Evolutionary conservation across 2,329 filamentous ascomycete species (phyloP).

Genomic region (Aspergillus sp.): DNA sequence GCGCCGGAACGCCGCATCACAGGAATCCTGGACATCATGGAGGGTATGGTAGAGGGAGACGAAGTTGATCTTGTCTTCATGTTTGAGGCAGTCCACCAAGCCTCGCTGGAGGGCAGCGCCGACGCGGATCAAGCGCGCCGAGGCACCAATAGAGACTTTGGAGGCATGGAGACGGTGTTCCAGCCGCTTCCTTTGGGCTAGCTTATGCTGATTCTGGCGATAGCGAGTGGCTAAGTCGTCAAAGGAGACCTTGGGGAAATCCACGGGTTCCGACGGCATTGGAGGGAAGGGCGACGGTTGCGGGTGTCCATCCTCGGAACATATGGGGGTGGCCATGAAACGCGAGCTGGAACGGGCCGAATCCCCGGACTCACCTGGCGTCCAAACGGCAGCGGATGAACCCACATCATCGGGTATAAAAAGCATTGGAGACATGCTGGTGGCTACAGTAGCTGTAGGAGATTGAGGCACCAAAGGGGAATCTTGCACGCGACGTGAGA

Average conservation of each 20-base stretch:
- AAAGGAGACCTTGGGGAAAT: constrained; percentile 31
- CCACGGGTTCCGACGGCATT: constrained; percentile 6
- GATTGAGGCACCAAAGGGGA: constrained; percentile 20
- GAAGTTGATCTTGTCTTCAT: constrained; percentile 43
- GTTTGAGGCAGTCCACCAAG: constrained; percentile 40
- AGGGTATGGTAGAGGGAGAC: constrained; percentile 40
- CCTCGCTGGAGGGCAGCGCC: constrained; percentile 38
- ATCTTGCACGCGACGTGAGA: constrained; percentile 20
- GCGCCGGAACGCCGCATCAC: constrained; percentile 28
- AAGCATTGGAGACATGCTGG: constrained; percentile 14
- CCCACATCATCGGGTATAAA: constrained; percentile 7
- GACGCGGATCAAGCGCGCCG: constrained; percentile 38
- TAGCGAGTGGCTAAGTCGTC: constrained; percentile 41
- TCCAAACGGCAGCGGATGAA: constrained; percentile 14
- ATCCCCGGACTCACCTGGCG: constrained; percentile 31
- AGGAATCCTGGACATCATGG: constrained; percentile 40
- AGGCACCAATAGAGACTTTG: constrained; percentile 40
- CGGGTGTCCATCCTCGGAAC: constrained; percentile 14
- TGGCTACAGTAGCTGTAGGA: not conserved
- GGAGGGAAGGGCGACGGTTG: constrained; percentile 3
- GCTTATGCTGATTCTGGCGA: constrained; percentile 38
- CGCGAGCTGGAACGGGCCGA: constrained; percentile 24
- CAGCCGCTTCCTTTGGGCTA: constrained; percentile 34
- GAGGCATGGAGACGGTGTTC: constrained; percentile 36
- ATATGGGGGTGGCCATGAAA: constrained; percentile 14